Conservation (phyloP, 345 rosid species). For the Brassica carinata region DNA sequence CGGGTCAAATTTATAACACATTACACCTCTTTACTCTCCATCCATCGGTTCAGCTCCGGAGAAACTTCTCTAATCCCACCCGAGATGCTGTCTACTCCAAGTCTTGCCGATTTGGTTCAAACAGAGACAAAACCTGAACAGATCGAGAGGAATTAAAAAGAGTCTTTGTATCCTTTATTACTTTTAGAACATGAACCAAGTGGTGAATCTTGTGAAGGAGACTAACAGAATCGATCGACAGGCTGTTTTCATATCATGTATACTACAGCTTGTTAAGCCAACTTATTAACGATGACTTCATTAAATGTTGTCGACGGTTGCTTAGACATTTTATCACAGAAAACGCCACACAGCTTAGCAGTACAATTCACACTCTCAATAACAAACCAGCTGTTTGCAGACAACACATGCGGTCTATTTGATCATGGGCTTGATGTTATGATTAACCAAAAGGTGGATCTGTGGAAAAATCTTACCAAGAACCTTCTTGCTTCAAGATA, state of each 20-base stretch:
- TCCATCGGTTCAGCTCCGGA: too few species aligned
- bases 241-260: background rate
- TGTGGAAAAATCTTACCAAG: background rate
- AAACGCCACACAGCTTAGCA: background rate
- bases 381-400: background rate
- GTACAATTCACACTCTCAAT: background rate
- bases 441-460: background rate
- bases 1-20: too few species aligned
- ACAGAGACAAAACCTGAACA: background rate
- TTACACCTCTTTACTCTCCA: too few species aligned
- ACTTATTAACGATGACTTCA: background rate
- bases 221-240: background rate
- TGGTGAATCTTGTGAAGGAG: constrained; percentile 1
- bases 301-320: background rate
- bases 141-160: background rate
- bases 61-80: too few species aligned
- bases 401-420: background rate
- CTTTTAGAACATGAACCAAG: background rate
- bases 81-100: too few species aligned
- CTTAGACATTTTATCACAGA: background rate
- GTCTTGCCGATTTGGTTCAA: too few species aligned
- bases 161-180: background rate
- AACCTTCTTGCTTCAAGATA: background rate
- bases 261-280: background rate
- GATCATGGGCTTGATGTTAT: background rate